Evolutionary conservation across 345 rosid genomes (phyloP).

Genomic region (Hypericum androsaemum): DNA sequence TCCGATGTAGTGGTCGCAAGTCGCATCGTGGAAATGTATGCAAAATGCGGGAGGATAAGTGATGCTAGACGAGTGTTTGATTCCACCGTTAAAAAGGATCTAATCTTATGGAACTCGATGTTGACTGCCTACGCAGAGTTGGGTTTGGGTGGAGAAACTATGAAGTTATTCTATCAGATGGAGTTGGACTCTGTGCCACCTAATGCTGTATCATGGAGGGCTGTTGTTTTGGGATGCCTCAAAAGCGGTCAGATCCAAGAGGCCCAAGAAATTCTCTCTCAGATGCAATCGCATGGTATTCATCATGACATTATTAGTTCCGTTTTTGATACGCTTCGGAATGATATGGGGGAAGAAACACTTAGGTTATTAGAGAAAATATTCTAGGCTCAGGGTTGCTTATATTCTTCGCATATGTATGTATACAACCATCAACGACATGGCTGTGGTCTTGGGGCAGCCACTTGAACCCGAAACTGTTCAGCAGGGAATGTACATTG

Average conservation of each 20-base stretch:
- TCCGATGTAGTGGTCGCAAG: constrained; percentile 46
- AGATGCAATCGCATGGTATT: constrained; percentile 45
- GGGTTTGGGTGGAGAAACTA: constrained; percentile 44
- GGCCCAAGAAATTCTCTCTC: constrained; percentile 49
- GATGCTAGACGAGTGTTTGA: constrained; percentile 45
- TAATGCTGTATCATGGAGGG: constrained; percentile 58
- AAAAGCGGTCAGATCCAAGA: constrained; percentile 39
- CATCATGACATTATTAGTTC: constrained; percentile 41
- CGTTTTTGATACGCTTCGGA: constrained; percentile 47
- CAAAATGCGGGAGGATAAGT: constrained; percentile 43
- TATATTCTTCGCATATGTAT: constrained; percentile 39
- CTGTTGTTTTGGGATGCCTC: constrained; percentile 44
- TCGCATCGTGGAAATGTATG: constrained; percentile 47
- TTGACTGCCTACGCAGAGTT: constrained; percentile 55
- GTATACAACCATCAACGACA: constrained; percentile 36
- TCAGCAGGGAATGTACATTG: too few relatives aligned
- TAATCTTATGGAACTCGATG: constrained; percentile 53
- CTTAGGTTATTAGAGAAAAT: constrained; percentile 33
- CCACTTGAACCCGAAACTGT: too few relatives aligned
- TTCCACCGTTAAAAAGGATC: constrained; percentile 31
- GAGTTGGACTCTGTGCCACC: constrained; percentile 56
- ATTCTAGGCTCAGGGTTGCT: constrained; percentile 33
- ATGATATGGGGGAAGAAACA: constrained; percentile 33
- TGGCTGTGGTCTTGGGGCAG: constrained; percentile 12
- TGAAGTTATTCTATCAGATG: constrained; percentile 66